Base-by-base conservation (phyloP, 306 rosid genomes). In the Sicyos baderoa region DNA sequence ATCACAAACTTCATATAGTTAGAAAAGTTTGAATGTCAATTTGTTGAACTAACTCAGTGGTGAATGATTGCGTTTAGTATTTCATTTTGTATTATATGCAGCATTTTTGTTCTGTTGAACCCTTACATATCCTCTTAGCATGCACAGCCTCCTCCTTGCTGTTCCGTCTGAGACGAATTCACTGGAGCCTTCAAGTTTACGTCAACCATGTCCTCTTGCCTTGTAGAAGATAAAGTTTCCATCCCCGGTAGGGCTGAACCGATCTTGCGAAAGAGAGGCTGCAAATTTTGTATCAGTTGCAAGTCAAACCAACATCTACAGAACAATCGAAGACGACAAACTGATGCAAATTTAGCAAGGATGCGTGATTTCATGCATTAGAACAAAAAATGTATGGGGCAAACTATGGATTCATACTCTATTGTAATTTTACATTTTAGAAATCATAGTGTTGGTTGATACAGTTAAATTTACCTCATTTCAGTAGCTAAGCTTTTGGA, bases 191-290 rank as follows among this genome's bases (percentile, higher is more conserved):
- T 93, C 76, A 93, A 83, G 75, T 93, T 93, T 78, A 93, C 95
- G 53, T 93, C 98, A 12, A 93, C 98, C 98, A 93, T 93, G 77
- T 93, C 98, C 79, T 93, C 98, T 75, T 89, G 87, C 63, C 88
- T 93, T 63, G 98, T 78, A 62, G 98, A 89, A 63, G 98, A 89
- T 73, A 93, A 97, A 75, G 93, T 80, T 71, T 88, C 96, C 98
- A 89, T 93, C 73, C 98, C 97, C 9, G 98, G 98, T 87, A 93
- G 82, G 16, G 98, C 95, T 68, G 93, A 92, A 59, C 97, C 98
- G 72, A 93, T 93, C 86, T 89, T 93, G 68, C 97, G 95, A 78
- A 93, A 93, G 73, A 93, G 89, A 72, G 97, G 98, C 98, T 93
- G 88, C 88, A 77, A 65, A 72, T 52, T 74, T 75, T 54, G 54